Conservation (phyloP, 1,139 yeast species). For the Suhomyces wounanorum region DNA sequence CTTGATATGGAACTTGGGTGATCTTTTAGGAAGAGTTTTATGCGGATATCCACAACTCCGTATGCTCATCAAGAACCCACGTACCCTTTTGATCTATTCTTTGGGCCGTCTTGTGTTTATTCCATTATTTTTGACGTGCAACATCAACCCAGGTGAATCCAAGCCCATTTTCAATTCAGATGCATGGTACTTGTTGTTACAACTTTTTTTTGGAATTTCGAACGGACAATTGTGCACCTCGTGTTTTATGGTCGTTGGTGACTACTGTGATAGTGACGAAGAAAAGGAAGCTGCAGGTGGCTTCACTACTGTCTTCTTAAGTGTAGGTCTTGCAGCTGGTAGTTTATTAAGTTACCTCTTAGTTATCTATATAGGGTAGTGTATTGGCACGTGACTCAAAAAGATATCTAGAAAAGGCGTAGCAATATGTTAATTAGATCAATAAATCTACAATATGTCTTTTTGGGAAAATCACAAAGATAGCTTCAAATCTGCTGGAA, state of each 20-base stretch:
- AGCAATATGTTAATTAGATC: neutral
- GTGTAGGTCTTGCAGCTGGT: conserved; percentile 76
- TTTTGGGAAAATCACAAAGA: conserved; percentile 60
- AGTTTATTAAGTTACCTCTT: conserved; percentile 71
- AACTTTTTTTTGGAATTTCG: conserved; percentile 77
- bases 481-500: conserved; percentile 48
- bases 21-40: conserved; percentile 70
- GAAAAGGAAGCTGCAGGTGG: conserved; percentile 96
- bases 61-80: conserved; percentile 42
- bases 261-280: conserved; percentile 50
- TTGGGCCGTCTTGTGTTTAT: conserved; percentile 55
- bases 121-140: conserved; percentile 71
- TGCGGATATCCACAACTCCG: conserved; percentile 56
- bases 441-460: conserved; percentile 9
- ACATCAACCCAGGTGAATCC: conserved; percentile 42
- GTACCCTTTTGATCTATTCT: conserved; percentile 51
- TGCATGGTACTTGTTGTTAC: conserved; percentile 63
- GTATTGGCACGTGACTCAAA: no score
- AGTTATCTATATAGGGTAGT: conserved; percentile 38
- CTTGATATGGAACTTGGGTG: conserved; percentile 88
- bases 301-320: conserved; percentile 74
- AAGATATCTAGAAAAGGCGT: neutral
- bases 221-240: conserved; percentile 86
- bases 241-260: conserved; percentile 78
- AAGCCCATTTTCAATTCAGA: conserved; percentile 56